Conservation (phyloP, 83 land plant genomes). For the Picea engelmannii region DNA sequence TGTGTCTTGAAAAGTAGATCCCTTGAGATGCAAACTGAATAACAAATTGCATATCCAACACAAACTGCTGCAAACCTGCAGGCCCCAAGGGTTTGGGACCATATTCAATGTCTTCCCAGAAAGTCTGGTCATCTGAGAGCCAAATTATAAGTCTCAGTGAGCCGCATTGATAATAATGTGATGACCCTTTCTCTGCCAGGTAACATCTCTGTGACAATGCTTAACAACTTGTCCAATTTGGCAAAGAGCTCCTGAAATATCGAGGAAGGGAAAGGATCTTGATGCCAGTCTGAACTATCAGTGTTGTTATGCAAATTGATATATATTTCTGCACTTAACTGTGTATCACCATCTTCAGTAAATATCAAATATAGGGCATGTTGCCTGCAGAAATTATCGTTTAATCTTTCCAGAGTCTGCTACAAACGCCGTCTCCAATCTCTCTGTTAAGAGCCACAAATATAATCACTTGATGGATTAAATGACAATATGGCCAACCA, state of each 20-base stretch:
- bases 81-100: constrained; percentile 83
- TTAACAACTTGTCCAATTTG: constrained; percentile 71
- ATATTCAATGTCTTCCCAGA: constrained; percentile 97
- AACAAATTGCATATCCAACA: constrained; percentile 96
- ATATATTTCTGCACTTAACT: constrained; percentile 82
- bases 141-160: constrained; percentile 90
- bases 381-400: constrained; percentile 85
- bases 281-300: constrained; percentile 61
- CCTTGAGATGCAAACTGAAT: constrained; percentile 80
- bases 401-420: constrained; percentile 75
- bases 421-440: constrained; percentile 91
- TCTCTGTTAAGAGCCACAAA: constrained; percentile 40
- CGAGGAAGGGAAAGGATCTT: constrained; percentile 69
- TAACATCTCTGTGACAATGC: constrained; percentile 83
- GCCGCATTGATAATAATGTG: constrained; percentile 74
- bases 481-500: too few relatives aligned
- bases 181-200: constrained; percentile 93
- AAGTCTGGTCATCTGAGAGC: constrained; percentile 83
- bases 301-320: constrained; percentile 72
- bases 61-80: constrained; percentile 90
- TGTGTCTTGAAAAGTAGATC: constrained; percentile 72
- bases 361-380: constrained; percentile 94
- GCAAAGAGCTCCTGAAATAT: constrained; percentile 95
- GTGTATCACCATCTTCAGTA: constrained; percentile 82
- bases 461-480: too few relatives aligned